Evolutionary conservation across 108 stramenopile species (phyloP), one percentile per base, ranked within the genome.

Genomic region (Bacterosira constricta): DNA sequence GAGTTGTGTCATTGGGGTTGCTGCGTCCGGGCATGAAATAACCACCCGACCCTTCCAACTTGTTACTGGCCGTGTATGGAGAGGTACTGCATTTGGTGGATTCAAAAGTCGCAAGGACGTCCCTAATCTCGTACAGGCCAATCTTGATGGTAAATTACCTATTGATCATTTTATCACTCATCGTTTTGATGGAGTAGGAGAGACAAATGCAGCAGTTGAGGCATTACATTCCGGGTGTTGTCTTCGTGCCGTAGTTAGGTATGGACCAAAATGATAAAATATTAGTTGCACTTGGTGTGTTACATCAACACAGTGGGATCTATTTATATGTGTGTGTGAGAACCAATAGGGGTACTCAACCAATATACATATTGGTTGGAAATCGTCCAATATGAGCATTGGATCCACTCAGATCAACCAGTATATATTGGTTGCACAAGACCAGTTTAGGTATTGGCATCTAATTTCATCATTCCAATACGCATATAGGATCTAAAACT

Each of bases 161-260:
- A 95, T 99, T 47, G 98, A 99, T 58, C 95, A 97, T 54, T 99
- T 88, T 75, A 95, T 97, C 44, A 97, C 98, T 23, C 95, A 99
- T 59, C 76, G 27, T 5, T 94, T 93, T 66, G 74, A 94, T 57
- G 96, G 96, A 9, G 96, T 98, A 10, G 86, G 75, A 15, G 78
- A 81, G 54, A 98, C 95, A 10, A 98, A 98, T 60, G 89, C 91
- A 7, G 99, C 99, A 12, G 84, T 99, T 66, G 88, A 94, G 54
- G 94, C 96, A 11, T 80, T 99, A 35, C 96, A 99, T 62, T 67
- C 81, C 15, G 97, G 96, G 7, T 66, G 83, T 35, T 96, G 95
- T 66, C 77, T 94, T 11, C 82, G 95, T 52, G 89, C 90, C 10
- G 95, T 96, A 9, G 95, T 96, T 0, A 78, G 80, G 25, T 96